These are phyloP conservation scores for Diaporthe sp. DNA, from an alignment of 2,329 filamentous ascomycete species.

Conservation along the genomic window DNA sequence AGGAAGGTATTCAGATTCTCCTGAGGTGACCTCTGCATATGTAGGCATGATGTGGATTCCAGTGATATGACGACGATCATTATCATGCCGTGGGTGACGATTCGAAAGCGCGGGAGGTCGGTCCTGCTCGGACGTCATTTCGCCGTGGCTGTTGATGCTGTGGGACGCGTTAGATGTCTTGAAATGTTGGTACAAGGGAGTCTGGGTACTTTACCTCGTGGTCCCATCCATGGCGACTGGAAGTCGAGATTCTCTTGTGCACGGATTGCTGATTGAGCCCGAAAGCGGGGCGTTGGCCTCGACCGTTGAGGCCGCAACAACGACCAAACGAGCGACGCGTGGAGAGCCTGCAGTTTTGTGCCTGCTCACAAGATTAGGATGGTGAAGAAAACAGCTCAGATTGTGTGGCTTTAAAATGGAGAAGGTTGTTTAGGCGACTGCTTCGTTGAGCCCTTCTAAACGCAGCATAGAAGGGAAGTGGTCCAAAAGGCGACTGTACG, in stretches of 20 bases:
- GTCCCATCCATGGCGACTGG: background rate
- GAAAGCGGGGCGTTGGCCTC: accelerated
- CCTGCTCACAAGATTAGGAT: background rate
- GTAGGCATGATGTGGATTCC: conserved; percentile 62
- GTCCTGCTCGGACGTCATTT: background rate
- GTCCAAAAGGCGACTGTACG: background rate
- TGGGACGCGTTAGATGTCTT: background rate
- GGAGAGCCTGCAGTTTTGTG: background rate
- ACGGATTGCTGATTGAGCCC: accelerated
- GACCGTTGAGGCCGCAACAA: accelerated
- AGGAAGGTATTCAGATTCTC: conserved; percentile 56
- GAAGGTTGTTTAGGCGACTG: background rate
- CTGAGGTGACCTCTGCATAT: conserved; percentile 54
- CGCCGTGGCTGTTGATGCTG: background rate
- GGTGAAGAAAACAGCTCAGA: background rate
- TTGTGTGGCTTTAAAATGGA: background rate
- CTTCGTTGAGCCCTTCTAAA: background rate
- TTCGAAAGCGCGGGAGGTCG: conserved; percentile 36
- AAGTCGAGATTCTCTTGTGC: background rate
- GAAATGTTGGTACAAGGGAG: background rate
- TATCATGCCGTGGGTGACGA: conserved; percentile 56
- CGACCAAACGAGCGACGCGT: background rate
- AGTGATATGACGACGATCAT: conserved; percentile 59
- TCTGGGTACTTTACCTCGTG: background rate
- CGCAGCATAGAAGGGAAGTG: background rate